A percentile compares a stretch with the other conserved stretches of the same genome.
Evolutionary conservation across 1,284 basidiomycete species (phyloP).

Genomic region (Cutaneotrichosporon arboriforme): DNA sequence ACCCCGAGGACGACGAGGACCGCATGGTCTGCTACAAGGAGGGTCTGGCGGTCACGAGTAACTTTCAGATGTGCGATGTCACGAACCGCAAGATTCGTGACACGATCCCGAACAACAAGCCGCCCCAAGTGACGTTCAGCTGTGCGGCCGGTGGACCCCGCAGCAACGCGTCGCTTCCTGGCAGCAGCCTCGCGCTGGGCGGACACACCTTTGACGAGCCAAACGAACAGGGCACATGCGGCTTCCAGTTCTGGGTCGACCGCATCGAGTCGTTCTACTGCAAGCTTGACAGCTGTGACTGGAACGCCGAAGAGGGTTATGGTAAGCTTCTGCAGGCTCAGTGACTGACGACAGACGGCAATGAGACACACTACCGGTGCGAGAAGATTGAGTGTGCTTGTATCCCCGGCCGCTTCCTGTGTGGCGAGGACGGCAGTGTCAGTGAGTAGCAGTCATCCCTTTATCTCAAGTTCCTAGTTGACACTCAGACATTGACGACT

Average conservation of each 20-base stretch:
- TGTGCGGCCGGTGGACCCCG: conserved; percentile 54
- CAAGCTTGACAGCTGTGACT: conserved; percentile 57
- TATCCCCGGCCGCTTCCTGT: conserved; percentile 86
- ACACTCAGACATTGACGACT: conserved; percentile 79
- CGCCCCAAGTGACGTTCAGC: conserved; percentile 91
- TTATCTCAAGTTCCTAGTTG: background rate
- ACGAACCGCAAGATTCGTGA: conserved; percentile 89
- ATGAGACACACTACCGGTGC: conserved; percentile 71
- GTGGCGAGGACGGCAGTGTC: conserved; percentile 90
- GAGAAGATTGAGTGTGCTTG: conserved; percentile 82
- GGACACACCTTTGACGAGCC: background rate
- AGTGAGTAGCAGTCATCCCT: conserved; percentile 53
- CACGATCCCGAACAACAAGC: conserved; percentile 71
- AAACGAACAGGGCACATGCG: conserved; percentile 55
- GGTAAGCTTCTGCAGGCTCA: conserved; percentile 11
- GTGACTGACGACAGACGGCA: conserved; percentile 51
- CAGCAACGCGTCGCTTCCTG: conserved; percentile 8
- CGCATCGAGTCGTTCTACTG: conserved; percentile 94
- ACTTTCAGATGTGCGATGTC: conserved; percentile 96
- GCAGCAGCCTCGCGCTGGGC: background rate
- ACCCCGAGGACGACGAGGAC: conserved; percentile 51
- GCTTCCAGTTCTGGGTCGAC: conserved; percentile 97
- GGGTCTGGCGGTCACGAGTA: conserved; percentile 82
- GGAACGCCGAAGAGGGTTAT: conserved; percentile 36
- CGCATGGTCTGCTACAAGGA: conserved; percentile 88